Conservation (phyloP, 441 rosid species). For the Hura crepitans region DNA sequence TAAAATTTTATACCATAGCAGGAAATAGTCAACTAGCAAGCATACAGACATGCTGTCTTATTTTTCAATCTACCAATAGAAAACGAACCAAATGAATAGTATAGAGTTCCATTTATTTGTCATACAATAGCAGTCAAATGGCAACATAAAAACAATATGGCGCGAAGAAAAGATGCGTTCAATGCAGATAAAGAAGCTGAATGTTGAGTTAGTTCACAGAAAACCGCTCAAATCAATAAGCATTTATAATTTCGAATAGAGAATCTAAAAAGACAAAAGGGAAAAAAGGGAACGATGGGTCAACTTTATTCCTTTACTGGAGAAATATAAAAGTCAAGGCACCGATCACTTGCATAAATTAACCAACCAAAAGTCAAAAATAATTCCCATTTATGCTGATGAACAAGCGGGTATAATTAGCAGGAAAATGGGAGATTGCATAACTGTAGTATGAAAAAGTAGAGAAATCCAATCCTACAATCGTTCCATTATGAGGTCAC, state of each 20-base stretch:
- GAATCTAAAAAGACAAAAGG: not conserved
- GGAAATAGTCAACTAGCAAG: not conserved
- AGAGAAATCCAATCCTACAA: not conserved
- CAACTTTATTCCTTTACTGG: not conserved
- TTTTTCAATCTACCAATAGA: not conserved
- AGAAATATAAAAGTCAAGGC: not conserved
- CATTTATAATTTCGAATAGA: not conserved
- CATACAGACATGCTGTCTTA: not conserved
- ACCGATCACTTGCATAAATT: not conserved
- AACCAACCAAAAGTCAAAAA: not conserved
- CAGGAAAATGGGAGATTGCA: not conserved
- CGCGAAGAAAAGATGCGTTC: not conserved
- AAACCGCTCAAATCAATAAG: not conserved
- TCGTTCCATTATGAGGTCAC: not conserved
- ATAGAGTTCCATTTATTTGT: not conserved
- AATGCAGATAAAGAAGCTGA: constrained; percentile 1
- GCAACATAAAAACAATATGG: not conserved
- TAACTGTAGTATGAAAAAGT: not conserved
- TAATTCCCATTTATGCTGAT: not conserved
- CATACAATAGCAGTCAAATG: not conserved
- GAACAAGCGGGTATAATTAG: not conserved
- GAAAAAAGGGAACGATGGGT: not conserved
- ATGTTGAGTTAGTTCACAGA: not conserved
- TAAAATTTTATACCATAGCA: not conserved
- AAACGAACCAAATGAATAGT: not conserved